Conservation (phyloP, 768 basidiomycete genomes). For the Guyanaporus albipodus region DNA sequence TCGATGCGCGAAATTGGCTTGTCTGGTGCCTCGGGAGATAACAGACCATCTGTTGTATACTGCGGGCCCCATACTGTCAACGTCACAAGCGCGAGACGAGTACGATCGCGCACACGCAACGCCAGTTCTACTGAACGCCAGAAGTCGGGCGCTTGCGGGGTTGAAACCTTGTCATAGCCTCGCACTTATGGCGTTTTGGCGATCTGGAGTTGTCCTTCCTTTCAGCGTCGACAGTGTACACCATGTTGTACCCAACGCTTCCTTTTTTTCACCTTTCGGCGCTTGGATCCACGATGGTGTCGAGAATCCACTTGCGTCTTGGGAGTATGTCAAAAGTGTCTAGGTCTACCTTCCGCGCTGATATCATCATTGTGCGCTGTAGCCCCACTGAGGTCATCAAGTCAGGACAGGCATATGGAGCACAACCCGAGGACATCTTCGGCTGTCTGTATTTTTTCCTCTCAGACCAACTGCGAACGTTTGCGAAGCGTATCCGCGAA, state of each 20-base stretch:
- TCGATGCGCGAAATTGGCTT: conserved; percentile 16
- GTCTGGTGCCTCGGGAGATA: conserved; percentile 21
- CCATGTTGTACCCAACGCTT: conserved; percentile 38
- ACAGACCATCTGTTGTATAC: conserved; percentile 29
- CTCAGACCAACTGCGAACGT: conserved; percentile 35
- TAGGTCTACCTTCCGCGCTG: neutral
- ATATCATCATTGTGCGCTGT: conserved; percentile 4
- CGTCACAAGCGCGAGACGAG: conserved; percentile 23
- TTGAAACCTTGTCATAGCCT: conserved; percentile 41
- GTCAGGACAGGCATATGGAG: conserved; percentile 35
- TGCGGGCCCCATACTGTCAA: conserved; percentile 21
- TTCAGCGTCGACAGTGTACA: conserved; percentile 37
- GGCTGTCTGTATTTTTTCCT: conserved; percentile 49
- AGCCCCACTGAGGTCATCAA: conserved; percentile 38
- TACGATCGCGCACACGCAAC: conserved; percentile 31
- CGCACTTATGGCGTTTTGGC: conserved; percentile 36
- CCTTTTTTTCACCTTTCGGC: conserved; percentile 43
- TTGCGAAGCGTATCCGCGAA: conserved; percentile 36
- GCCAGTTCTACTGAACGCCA: conserved; percentile 37
- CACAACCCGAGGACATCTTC: conserved; percentile 38
- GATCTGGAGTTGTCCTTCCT: conserved; percentile 42
- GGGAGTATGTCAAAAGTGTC: conserved; percentile 37
- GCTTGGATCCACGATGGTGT: conserved; percentile 37
- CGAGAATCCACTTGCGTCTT: conserved; percentile 43
- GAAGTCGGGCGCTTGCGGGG: conserved; percentile 35